These are phyloP conservation scores for Zoysia pacifica DNA, from an alignment of 176 grass and related monocot species.

Conservation along the genomic window DNA sequence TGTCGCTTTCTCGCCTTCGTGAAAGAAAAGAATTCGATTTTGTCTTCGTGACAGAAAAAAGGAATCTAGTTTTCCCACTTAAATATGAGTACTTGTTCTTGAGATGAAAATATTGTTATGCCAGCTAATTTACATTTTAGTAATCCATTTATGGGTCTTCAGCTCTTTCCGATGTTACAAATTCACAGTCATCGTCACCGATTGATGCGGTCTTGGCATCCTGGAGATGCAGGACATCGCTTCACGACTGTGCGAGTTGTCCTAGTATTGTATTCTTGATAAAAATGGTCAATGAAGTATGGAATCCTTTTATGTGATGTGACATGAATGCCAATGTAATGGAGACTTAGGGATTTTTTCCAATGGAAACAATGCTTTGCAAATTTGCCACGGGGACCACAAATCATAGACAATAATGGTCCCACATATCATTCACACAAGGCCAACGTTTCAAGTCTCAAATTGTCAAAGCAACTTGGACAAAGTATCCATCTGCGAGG, in stretches of 20 bases:
- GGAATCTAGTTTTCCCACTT: background rate
- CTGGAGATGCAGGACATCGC: slow-evolving; percentile 25
- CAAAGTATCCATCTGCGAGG: too few species aligned
- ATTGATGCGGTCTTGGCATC: slow-evolving; percentile 29
- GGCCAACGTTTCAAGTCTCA: too few species aligned
- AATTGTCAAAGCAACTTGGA: too few species aligned
- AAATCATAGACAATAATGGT: too few species aligned
- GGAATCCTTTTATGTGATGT: background rate
- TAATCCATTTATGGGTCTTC: background rate
- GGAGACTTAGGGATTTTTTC: too few species aligned
- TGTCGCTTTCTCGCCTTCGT: background rate
- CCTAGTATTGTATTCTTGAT: slow-evolving; percentile 2
- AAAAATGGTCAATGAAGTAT: slow-evolving; percentile 35
- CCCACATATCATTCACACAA: too few species aligned
- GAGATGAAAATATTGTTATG: background rate
- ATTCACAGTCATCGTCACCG: background rate
- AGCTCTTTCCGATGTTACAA: background rate
- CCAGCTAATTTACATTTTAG: background rate
- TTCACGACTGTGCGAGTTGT: background rate
- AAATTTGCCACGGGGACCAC: too few species aligned
- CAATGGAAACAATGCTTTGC: too few species aligned
- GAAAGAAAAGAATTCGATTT: background rate
- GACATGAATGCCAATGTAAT: background rate
- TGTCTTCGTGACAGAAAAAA: background rate
- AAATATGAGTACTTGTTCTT: background rate